phyloP scores from a whole-genome alignment of 2,329 filamentous ascomycete genomes.

The Setomelanomma holmii region DNA sequence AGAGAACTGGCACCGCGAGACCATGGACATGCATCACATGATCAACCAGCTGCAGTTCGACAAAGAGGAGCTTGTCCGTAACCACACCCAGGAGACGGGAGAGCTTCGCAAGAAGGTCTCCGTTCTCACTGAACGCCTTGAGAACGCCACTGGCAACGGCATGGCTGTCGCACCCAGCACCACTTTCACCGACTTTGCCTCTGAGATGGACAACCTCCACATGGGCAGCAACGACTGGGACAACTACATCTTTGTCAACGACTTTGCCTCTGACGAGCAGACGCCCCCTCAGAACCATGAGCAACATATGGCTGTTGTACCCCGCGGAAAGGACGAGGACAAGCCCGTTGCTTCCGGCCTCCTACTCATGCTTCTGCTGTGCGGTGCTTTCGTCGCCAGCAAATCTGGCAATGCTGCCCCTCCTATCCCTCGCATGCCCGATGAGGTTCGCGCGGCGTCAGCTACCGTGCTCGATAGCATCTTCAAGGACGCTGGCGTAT shows the following conservation, averaged over 20 bases:
- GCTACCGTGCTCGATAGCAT: slow-evolving; percentile 80
- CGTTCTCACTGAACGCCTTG: slow-evolving; percentile 77
- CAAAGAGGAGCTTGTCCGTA: slow-evolving; percentile 89
- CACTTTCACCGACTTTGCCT: slow-evolving; percentile 74
- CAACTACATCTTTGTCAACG: slow-evolving; percentile 77
- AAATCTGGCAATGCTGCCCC: slow-evolving; percentile 76
- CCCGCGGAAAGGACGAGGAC: slow-evolving; percentile 56
- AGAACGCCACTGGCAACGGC: slow-evolving; percentile 57
- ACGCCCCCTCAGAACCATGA: slow-evolving; percentile 45
- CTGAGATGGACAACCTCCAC: slow-evolving; percentile 81
- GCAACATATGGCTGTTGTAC: slow-evolving; percentile 50
- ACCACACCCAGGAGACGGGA: slow-evolving; percentile 87
- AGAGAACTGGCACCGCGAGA: slow-evolving; percentile 74
- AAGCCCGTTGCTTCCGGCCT: slow-evolving; percentile 78
- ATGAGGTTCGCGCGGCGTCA: slow-evolving; percentile 80
- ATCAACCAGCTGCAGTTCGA: slow-evolving; percentile 80
- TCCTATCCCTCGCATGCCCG: slow-evolving; percentile 77
- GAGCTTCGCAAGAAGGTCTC: slow-evolving; percentile 92
- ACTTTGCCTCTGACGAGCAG: slow-evolving; percentile 67
- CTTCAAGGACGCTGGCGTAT: slow-evolving; percentile 78
- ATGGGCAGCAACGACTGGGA: slow-evolving; percentile 83
- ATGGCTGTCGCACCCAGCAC: slow-evolving; percentile 62
- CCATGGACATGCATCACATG: slow-evolving; percentile 76
- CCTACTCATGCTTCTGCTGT: slow-evolving; percentile 93
- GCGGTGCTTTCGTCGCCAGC: slow-evolving; percentile 94